Percentiles rank a stretch among this genome's conserved stretches.
Evolutionary conservation across 2,329 filamentous ascomycete genomes (phyloP).

Genomic region (Clathrospora elynae): DNA sequence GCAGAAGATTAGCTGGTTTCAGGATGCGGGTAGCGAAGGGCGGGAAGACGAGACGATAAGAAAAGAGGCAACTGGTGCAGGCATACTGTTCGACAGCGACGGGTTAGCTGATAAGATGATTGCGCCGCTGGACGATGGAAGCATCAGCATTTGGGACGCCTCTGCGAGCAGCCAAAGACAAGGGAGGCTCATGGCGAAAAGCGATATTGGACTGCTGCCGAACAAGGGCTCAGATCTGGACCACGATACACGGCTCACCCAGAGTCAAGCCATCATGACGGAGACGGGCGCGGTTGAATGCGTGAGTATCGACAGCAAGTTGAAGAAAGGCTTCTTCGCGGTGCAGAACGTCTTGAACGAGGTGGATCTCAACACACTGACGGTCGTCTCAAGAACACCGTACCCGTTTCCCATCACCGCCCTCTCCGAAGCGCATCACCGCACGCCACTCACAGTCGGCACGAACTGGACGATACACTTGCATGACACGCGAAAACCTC

Average conservation of each 20-base stretch:
- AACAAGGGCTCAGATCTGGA: constrained; percentile 54
- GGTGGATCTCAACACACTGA: constrained; percentile 76
- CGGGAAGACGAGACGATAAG: constrained; percentile 47
- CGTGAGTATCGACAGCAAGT: constrained; percentile 74
- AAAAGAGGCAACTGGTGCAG: constrained; percentile 74
- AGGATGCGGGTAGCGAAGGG: constrained; percentile 59
- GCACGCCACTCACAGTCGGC: constrained; percentile 78
- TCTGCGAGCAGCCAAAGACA: constrained; percentile 59
- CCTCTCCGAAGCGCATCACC: constrained; percentile 70
- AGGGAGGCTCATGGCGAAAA: constrained; percentile 69
- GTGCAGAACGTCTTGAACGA: constrained; percentile 78
- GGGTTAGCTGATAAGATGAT: constrained; percentile 66
- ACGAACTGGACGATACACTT: constrained; percentile 82
- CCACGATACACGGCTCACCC: constrained; percentile 51
- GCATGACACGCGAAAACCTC: constrained; percentile 69
- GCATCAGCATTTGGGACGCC: constrained; percentile 81
- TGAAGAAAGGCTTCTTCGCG: constrained; percentile 76
- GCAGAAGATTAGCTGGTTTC: constrained; percentile 76
- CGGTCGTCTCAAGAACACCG: constrained; percentile 68
- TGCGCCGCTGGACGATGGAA: constrained; percentile 82
- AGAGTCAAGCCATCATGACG: constrained; percentile 65
- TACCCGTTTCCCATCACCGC: constrained; percentile 86
- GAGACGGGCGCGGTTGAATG: constrained; percentile 77
- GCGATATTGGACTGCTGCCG: constrained; percentile 69
- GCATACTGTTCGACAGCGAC: constrained; percentile 62